phyloP scores from a whole-genome alignment of 257 asterid species.

The Plectranthus barbatus region DNA sequence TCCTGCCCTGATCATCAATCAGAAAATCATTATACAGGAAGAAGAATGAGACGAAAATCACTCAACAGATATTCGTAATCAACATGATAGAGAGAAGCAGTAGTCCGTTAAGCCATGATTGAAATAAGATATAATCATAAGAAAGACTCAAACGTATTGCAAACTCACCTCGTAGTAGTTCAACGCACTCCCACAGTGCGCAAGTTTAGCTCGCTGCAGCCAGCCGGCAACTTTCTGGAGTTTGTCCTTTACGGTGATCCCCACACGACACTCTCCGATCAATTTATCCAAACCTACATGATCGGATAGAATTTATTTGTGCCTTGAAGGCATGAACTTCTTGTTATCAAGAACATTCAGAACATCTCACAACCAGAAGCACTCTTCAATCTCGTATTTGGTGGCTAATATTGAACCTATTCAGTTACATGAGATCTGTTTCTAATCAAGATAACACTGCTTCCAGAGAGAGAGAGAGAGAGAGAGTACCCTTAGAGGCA shows the following conservation, averaged over 20 bases:
- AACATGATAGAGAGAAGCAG: neutral
- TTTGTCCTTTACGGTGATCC: conserved; percentile 39
- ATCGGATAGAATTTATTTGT: neutral
- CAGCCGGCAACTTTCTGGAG: conserved; percentile 52
- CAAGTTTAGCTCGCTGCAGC: conserved; percentile 47
- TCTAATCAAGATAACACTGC: neutral
- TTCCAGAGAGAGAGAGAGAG: neutral
- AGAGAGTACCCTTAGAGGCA: conserved; percentile 35
- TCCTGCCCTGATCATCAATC: conserved; percentile 29
- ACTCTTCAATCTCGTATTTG: neutral
- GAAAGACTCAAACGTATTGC: neutral
- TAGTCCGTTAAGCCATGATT: neutral
- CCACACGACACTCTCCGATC: conserved; percentile 31
- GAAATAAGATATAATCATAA: neutral
- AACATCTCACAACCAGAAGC: neutral
- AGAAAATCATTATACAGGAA: neutral
- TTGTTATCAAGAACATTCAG: neutral
- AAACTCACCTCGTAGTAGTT: conserved; percentile 38
- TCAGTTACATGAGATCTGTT: neutral
- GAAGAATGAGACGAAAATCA: neutral
- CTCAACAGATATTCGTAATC: neutral
- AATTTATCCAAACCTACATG: conserved; percentile 35
- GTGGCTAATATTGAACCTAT: neutral
- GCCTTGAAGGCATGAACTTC: neutral
- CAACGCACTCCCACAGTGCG: conserved; percentile 34